Base-by-base conservation (phyloP, 2,329 filamentous ascomycete species). In the Plenodomus biglobosus region DNA sequence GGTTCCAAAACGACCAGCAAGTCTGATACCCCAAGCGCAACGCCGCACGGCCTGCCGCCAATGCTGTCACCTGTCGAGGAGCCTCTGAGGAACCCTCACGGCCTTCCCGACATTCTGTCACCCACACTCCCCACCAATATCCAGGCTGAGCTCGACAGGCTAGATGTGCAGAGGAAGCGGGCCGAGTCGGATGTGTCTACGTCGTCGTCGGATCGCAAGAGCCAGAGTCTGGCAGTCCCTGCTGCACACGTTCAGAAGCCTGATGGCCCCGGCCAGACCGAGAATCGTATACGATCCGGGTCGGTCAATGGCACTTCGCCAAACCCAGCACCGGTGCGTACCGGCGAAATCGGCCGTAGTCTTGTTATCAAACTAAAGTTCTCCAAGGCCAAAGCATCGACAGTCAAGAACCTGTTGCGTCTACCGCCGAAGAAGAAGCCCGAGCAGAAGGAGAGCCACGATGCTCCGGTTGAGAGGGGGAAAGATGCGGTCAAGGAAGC, bases 51-150 rank as follows among this genome's bases (percentile, higher is more conserved):
- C 15, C 54, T 74, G 8, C 71, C 71, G 5, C 69, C 70, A 2
- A 52, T 70, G 15, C 53, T 72, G 22, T 71, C 72, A 13, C 67
- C 72, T 5, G 53, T 79, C 68, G 61, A 63, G 20, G 74, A 75
- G 19, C 73, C 74, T 37, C 66, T 78, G 17, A 68, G 66, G 24
- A 70, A 70, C 44, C 60, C 65, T 2, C 61, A 72, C 20, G 73
- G 65, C 45, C 65, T 83, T 16, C 81, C 81, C 10, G 73, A 75
- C 8, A 73, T 83, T 30, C 68, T 84, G n/a, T 84, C 82, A 3
- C 81, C 81, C 3, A 82, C 79, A 13, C 71, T 85, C 3, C 81
- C 81, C 6, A 73, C 78, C 2, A 78, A 77, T 44, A 76, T 85
- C 38, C 78, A 80, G 56, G 78, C 76, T 47, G 78, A 81, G 46